Evolutionary conservation across 805 yeast genomes (phyloP), one percentile per base, ranked within the genome.

Genomic region (Suhomyces sp.): DNA sequence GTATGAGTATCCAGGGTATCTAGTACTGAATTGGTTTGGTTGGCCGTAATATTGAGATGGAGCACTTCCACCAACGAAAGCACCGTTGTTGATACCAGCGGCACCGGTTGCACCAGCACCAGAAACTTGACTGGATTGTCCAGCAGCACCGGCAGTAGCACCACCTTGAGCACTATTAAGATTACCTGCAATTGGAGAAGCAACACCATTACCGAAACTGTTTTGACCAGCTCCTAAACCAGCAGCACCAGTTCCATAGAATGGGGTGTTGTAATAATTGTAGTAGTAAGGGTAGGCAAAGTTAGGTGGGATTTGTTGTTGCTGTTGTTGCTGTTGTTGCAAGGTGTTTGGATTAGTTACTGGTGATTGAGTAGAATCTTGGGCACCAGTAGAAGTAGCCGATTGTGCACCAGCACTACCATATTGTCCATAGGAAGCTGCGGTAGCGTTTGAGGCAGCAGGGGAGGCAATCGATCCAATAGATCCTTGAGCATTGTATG

Each of bases 231-330:
- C 36, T 9, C 56, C 60, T 40, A 56, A 48, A 18, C 54, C 50
- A 19, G 49, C 59, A 30, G 49, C 50, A 27, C 57, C 63, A 39
- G 56, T 53, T 14, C 61, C 64, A 46, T 64, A 68, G 49, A 57
- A 66, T 42, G 71, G 72, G 14, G 59, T 60, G 48, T 58, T 60
- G 49, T 63, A 63, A 52, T 63, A 67, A 52, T 65, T 53, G 54
- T 62, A 55, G 55, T 66, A 65, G 51, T 63, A 62, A 30, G 72
- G 72, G 54, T 67, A 66, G 19, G 62, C 71, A 42, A 58, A 66
- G 35, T 70, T 70, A 31, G 56, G 55, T 31, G 69, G 70, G 15
- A 42, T 36, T 31, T 44, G 48, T 18, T 41, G 44, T 34, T 54
- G 59, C 49, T 58, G 65, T n/a, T n/a, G n/a, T n/a, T n/a, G n/a